phyloP scores from a whole-genome alignment of 1,284 basidiomycete genomes.

The Pholiota adiposa region DNA sequence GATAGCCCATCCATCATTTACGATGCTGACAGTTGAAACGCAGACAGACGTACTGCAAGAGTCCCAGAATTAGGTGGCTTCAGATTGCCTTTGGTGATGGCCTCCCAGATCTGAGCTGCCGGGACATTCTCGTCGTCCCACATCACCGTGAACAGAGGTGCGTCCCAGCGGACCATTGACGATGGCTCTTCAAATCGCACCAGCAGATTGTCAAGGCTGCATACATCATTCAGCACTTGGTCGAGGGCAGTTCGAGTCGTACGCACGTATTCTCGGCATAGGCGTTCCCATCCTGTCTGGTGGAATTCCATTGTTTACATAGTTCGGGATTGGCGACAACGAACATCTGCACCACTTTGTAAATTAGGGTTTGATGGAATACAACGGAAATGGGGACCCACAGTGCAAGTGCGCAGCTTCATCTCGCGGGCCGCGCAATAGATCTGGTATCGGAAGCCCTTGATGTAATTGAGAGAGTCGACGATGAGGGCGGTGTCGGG shows the following conservation, averaged over 20 bases:
- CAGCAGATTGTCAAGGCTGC: slow-evolving; percentile 87
- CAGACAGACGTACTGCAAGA: slow-evolving; percentile 58
- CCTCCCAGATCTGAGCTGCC: slow-evolving; percentile 78
- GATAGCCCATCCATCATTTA: slow-evolving; percentile 16
- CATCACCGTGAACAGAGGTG: slow-evolving; percentile 86
- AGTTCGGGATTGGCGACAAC: slow-evolving; percentile 81
- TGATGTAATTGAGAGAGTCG: slow-evolving; percentile 96
- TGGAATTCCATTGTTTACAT: slow-evolving; percentile 79
- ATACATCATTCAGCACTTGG: slow-evolving; percentile 4
- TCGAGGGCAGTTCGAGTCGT: slow-evolving; percentile 2
- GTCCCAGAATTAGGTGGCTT: slow-evolving; percentile 91
- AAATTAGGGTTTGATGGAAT: slow-evolving; percentile 6
- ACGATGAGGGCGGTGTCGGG: slow-evolving; percentile 84
- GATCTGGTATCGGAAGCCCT: slow-evolving; percentile 96
- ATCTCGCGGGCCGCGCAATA: slow-evolving; percentile 94
- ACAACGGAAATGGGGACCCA: slow-evolving; percentile 46
- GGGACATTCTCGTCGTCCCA: slow-evolving; percentile 79
- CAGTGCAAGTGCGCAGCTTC: slow-evolving; percentile 86
- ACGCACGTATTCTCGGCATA: slow-evolving; percentile 80
- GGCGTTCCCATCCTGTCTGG: slow-evolving; percentile 47
- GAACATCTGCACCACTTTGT: slow-evolving; percentile 64
- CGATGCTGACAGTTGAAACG: background rate
- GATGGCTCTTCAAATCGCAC: slow-evolving; percentile 95
- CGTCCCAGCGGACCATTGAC: slow-evolving; percentile 97
- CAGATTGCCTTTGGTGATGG: slow-evolving; percentile 77